Evolutionary conservation across 345 rosid species (phyloP).

Genomic region (Citrus maxima): DNA sequence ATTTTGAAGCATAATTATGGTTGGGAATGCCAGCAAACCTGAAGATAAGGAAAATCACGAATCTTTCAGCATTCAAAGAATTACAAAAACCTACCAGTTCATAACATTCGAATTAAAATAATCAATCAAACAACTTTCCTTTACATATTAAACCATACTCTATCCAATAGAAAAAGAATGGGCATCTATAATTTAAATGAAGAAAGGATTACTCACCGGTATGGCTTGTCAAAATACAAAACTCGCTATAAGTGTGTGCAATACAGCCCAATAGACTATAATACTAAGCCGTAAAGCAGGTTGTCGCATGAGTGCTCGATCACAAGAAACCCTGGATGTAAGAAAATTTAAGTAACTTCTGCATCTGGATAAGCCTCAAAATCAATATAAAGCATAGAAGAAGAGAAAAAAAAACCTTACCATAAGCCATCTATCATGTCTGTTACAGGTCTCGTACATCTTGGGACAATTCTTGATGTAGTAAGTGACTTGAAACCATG

Average conservation of each 20-base stretch:
- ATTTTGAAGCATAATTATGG: not conserved
- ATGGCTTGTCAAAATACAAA: conserved; percentile 57
- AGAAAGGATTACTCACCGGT: conserved; percentile 31
- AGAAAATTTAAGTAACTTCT: not conserved
- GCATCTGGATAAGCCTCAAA: not conserved
- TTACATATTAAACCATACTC: not conserved
- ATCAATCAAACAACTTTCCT: not conserved
- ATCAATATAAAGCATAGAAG: not conserved
- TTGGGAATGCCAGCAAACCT: conserved; percentile 13
- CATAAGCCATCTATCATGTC: conserved; percentile 90
- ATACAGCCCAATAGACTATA: conserved; percentile 82
- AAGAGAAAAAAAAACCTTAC: conserved; percentile 28
- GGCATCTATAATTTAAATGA: not conserved
- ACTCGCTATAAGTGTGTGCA: conserved; percentile 70
- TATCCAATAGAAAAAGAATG: too few species aligned
- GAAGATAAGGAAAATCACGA: conserved; percentile 12
- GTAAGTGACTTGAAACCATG: conserved; percentile 96
- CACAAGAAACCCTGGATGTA: conserved; percentile 82
- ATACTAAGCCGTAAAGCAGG: conserved; percentile 86
- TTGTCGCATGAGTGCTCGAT: conserved; percentile 86
- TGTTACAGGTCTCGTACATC: conserved; percentile 72
- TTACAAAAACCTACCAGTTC: not conserved
- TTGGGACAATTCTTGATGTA: conserved; percentile 73
- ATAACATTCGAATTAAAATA: not conserved
- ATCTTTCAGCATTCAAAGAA: not conserved